A percentile compares a stretch with the other conserved stretches of the same genome.
These are phyloP conservation scores for Fraxinus xanthoxyloides DNA, from an alignment of 305 asterid species.

Conservation along the genomic window DNA sequence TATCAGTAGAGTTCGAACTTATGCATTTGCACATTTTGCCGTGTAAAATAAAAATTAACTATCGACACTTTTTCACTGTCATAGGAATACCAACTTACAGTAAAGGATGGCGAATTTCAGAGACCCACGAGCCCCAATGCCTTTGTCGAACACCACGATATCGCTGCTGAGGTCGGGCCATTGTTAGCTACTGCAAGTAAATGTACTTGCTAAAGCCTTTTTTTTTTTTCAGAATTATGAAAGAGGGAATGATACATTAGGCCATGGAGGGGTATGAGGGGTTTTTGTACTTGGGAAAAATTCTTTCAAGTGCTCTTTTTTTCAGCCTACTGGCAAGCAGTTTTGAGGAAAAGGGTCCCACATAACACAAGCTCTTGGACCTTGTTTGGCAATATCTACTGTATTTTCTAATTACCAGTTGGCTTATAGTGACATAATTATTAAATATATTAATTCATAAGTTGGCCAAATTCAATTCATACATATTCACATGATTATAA, in stretches of 20 bases:
- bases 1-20: not conserved
- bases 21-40: not conserved
- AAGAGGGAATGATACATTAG: constrained; percentile 4
- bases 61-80: not conserved
- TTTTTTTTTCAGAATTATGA: not conserved
- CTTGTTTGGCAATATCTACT: constrained; percentile 8
- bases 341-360: constrained; percentile 26
- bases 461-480: constrained; percentile 43
- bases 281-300: not conserved
- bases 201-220: not conserved
- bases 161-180: constrained; percentile 61
- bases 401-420: constrained; percentile 39
- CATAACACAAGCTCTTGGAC: not conserved
- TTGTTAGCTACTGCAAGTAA: constrained; percentile 18
- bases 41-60: too few relatives aligned
- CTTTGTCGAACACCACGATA: constrained; percentile 74
- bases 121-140: constrained; percentile 89
- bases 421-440: constrained; percentile 32
- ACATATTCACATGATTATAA: constrained; percentile 26
- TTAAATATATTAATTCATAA: constrained; percentile 22
- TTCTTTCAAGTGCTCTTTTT: not conserved
- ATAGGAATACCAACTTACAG: constrained; percentile 39
- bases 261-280: not conserved
- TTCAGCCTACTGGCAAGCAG: constrained; percentile 25
- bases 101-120: constrained; percentile 77